A percentile compares a stretch with the other conserved stretches of the same genome.
Conservation (phyloP, 2,329 filamentous ascomycete genomes). For the Cercospora canescens region DNA sequence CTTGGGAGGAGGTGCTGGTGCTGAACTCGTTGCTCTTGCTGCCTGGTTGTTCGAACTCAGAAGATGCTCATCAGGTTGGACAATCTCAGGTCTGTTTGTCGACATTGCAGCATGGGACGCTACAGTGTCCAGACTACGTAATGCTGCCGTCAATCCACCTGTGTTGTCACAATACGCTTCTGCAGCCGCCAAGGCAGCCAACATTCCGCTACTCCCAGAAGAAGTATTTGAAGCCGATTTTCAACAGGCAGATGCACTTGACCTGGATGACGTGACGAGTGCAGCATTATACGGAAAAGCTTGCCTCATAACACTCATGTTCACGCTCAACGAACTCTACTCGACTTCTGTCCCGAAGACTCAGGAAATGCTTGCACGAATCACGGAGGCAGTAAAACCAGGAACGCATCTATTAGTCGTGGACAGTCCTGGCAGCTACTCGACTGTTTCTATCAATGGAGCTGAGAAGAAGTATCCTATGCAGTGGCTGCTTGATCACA, state of each 20-base stretch:
- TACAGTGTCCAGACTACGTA: constrained; percentile 61
- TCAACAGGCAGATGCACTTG: constrained; percentile 53
- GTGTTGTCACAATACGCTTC: constrained; percentile 51
- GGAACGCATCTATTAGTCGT: constrained; percentile 78
- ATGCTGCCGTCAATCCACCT: constrained; percentile 55
- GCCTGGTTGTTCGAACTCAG: constrained; percentile 44
- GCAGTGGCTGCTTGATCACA: constrained; percentile 88
- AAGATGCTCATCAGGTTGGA: not conserved
- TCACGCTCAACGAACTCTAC: constrained; percentile 95
- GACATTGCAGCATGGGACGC: constrained; percentile 78
- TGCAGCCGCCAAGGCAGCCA: constrained; percentile 44
- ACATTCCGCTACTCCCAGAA: constrained; percentile 38
- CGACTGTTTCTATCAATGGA: constrained; percentile 67
- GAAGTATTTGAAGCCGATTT: constrained; percentile 43
- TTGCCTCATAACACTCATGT: constrained; percentile 75
- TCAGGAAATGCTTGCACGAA: constrained; percentile 69
- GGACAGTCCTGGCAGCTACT: constrained; percentile 92
- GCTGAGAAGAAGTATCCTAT: constrained; percentile 76
- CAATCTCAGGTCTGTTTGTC: constrained; percentile 59
- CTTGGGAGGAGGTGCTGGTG: constrained; percentile 66
- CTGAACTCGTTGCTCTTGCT: constrained; percentile 65
- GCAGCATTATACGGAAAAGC: constrained; percentile 32
- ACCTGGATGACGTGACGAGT: constrained; percentile 39
- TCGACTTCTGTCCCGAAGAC: constrained; percentile 72
- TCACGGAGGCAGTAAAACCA: constrained; percentile 59